phyloP scores from a whole-genome alignment of 2,329 filamentous ascomycete genomes.

The Cladophialophora psammophila region DNA sequence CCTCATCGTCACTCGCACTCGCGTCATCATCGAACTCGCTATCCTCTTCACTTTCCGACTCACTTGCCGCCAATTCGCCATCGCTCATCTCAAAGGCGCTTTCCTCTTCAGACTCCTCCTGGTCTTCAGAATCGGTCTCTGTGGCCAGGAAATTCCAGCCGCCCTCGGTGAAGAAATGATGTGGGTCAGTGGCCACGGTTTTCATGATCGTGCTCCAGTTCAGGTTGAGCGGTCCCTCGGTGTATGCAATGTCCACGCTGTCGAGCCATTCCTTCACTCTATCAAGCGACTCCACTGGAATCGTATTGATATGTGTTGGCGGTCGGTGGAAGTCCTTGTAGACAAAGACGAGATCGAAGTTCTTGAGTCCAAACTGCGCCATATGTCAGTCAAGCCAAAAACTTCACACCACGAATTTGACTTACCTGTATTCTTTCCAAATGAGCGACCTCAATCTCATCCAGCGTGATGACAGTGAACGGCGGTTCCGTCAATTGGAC shows the following conservation, averaged over 20 bases:
- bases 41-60: constrained; percentile 80
- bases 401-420: constrained; percentile 1
- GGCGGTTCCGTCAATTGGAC: constrained; percentile 97
- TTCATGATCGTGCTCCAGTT: constrained; percentile 99
- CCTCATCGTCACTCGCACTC: constrained; percentile 68
- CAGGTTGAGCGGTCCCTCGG: constrained; percentile 92
- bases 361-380: constrained; percentile 89
- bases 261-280: constrained; percentile 98
- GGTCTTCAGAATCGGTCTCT: constrained; percentile 85
- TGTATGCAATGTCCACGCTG: constrained; percentile 91
- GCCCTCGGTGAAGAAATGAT: constrained; percentile 93
- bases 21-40: constrained; percentile 95
- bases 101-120: constrained; percentile 81
- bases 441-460: constrained; percentile 95
- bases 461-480: constrained; percentile 93
- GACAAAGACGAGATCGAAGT: constrained; percentile 97
- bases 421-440: constrained; percentile 81
- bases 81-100: constrained; percentile 91
- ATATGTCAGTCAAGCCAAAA: constrained; percentile 40
- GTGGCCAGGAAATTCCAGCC: constrained; percentile 92
- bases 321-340: constrained; percentile 96
- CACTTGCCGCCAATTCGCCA: constrained; percentile 74
- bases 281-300: constrained; percentile 92
- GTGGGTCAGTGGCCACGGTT: constrained; percentile 90
- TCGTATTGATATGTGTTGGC: constrained; percentile 95